Percentiles rank a stretch among this genome's conserved stretches.
phyloP scores from a whole-genome alignment of 2,329 filamentous ascomycete species.

The Hysterium pulicare region DNA sequence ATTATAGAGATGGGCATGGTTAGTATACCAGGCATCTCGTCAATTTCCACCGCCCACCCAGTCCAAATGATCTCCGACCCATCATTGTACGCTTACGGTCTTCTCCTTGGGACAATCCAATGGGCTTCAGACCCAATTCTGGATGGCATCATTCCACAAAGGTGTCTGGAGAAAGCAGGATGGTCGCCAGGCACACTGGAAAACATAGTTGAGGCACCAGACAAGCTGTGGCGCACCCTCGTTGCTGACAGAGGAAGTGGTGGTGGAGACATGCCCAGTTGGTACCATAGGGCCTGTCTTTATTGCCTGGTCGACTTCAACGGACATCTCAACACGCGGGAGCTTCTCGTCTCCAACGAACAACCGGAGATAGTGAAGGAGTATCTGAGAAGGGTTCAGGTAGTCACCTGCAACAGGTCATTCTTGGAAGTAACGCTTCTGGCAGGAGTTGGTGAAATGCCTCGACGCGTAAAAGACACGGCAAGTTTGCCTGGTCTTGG shows the following conservation, averaged over 20 bases:
- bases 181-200: no score
- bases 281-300: conserved; percentile 11
- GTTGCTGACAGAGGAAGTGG: conserved; percentile 12
- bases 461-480: neutral
- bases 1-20: neutral
- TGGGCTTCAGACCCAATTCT: conserved; percentile 3
- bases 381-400: conserved; percentile 5
- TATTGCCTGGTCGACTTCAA: conserved; percentile 5
- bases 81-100: conserved; percentile 2
- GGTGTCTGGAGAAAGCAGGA: conserved; percentile 2
- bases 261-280: conserved; percentile 9
- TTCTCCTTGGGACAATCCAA: neutral
- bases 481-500: conserved; percentile 5
- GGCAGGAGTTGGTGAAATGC: neutral
- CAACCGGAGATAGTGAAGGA: neutral
- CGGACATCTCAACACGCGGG: neutral
- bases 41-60: neutral
- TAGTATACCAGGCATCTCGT: no score
- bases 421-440: conserved; percentile 1
- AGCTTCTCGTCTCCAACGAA: neutral
- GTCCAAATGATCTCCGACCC: neutral
- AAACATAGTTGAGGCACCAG: conserved; percentile 7
- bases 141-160: conserved; percentile 6
- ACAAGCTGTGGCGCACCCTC: conserved; percentile 14
- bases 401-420: conserved; percentile 6